These are phyloP conservation scores for Lipomyces yarrowii DNA, from an alignment of 1,139 yeast genomes.

Conservation along the genomic window DNA sequence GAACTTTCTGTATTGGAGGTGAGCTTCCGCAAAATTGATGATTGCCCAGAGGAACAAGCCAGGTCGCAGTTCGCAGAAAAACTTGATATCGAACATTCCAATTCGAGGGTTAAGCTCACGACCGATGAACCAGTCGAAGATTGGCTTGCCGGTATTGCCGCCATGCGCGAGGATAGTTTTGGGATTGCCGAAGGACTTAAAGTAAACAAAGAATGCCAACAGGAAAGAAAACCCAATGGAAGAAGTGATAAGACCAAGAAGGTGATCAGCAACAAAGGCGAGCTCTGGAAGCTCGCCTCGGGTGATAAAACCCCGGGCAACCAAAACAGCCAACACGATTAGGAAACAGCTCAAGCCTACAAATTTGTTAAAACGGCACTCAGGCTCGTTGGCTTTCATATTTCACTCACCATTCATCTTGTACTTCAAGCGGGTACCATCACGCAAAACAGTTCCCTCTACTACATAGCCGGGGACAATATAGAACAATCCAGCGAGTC, in stretches of 20 bases:
- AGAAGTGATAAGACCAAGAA: constrained; percentile 64
- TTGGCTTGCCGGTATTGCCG: constrained; percentile 75
- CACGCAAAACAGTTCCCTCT: constrained; percentile 72
- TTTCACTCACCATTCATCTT: constrained; percentile 79
- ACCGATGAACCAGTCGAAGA: constrained; percentile 97
- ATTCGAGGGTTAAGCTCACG: constrained; percentile 92
- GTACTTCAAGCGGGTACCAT: constrained; percentile 69
- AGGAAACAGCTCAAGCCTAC: constrained; percentile 26
- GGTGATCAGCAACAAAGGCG: constrained; percentile 69
- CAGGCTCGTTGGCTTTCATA: constrained; percentile 45
- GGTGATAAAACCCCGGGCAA: constrained; percentile 26
- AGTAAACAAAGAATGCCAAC: constrained; percentile 66
- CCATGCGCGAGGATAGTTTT: constrained; percentile 78
- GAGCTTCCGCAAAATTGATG: constrained; percentile 76
- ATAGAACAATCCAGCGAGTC: constrained; percentile 63
- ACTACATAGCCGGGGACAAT: constrained; percentile 71
- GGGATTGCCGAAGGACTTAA: constrained; percentile 61
- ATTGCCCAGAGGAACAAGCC: constrained; percentile 87
- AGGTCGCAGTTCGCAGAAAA: constrained; percentile 93
- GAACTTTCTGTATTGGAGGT: constrained; percentile 67
- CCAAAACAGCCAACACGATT: constrained; percentile 27
- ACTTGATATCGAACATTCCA: constrained; percentile 82
- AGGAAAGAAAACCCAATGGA: constrained; percentile 65
- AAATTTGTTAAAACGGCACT: background rate
- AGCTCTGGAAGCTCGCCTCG: constrained; percentile 74